Evolutionary conservation across 2,329 filamentous ascomycete genomes (phyloP).

Genomic region (Fusarium nygamai): DNA sequence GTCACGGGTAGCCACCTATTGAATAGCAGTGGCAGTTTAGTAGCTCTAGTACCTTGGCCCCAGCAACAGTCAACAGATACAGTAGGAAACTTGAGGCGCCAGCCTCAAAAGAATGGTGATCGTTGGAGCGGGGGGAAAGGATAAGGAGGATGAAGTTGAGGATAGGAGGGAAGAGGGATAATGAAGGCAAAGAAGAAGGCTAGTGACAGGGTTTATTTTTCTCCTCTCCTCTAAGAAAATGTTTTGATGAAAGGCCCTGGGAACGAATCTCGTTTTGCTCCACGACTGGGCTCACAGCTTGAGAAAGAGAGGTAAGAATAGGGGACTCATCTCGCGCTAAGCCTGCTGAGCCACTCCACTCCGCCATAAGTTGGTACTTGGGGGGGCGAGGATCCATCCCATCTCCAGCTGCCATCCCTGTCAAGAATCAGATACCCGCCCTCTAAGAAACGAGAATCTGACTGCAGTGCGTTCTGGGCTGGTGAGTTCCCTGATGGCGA

Average conservation of each 20-base stretch:
- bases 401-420: constrained; percentile 34
- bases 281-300: constrained; percentile 38
- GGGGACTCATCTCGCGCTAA: constrained; percentile 45
- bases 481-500: constrained; percentile 1
- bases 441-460: constrained; percentile 24
- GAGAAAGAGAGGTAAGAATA: constrained; percentile 40
- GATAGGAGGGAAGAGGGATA: constrained; percentile 38
- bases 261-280: constrained; percentile 42
- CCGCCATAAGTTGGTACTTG: constrained; percentile 39
- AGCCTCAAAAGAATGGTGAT: constrained; percentile 46
- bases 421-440: constrained; percentile 20
- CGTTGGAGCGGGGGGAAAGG: constrained; percentile 39
- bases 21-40: constrained; percentile 7
- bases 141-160: constrained; percentile 36
- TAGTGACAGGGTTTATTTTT: constrained; percentile 38
- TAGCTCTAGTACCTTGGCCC: constrained; percentile 29
- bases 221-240: constrained; percentile 33
- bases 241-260: constrained; percentile 44
- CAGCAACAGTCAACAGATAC: constrained; percentile 34
- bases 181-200: constrained; percentile 39
- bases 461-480: constrained; percentile 4
- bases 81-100: constrained; percentile 44
- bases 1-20: constrained; percentile 41
- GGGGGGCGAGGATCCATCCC: constrained; percentile 40
- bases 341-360: constrained; percentile 46